These are phyloP conservation scores for Dactylis glomerata DNA, from an alignment of 176 grass and related monocot species.

Conservation along the genomic window DNA sequence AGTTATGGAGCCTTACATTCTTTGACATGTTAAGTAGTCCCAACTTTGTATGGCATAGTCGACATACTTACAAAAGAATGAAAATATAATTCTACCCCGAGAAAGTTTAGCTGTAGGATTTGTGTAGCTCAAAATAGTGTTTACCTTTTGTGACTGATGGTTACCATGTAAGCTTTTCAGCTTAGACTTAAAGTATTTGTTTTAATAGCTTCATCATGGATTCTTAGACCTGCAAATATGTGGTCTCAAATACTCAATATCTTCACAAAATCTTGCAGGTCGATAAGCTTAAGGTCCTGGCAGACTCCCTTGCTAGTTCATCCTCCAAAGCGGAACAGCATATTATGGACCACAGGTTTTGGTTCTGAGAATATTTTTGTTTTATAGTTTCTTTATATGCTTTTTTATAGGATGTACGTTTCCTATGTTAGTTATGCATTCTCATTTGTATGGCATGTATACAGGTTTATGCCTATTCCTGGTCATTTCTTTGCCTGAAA, in stretches of 20 bases:
- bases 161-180: slow-evolving; percentile 10
- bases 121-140: neutral
- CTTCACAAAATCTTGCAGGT: slow-evolving; percentile 55
- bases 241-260: neutral
- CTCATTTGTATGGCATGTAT: neutral
- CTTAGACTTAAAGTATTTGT: slow-evolving; percentile 9
- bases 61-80: neutral
- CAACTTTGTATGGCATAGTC: slow-evolving; percentile 19
- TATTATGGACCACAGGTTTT: slow-evolving; percentile 94
- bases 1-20: slow-evolving; percentile 8
- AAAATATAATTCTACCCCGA: neutral
- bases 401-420: neutral
- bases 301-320: slow-evolving; percentile 91
- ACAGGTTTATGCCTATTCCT: slow-evolving; percentile 7
- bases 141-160: slow-evolving; percentile 12
- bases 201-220: neutral
- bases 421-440: neutral
- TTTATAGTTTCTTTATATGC: neutral
- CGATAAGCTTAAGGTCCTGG: slow-evolving; percentile 88
- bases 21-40: neutral
- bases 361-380: slow-evolving; percentile 3
- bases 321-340: slow-evolving; percentile 93
- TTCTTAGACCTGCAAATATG: slow-evolving; percentile 9
- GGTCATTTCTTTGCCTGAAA: neutral
- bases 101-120: slow-evolving; percentile 6